These are phyloP conservation scores for Pseudopyricularia javanii DNA, from an alignment of 2,329 filamentous ascomycete species.

Conservation along the genomic window DNA sequence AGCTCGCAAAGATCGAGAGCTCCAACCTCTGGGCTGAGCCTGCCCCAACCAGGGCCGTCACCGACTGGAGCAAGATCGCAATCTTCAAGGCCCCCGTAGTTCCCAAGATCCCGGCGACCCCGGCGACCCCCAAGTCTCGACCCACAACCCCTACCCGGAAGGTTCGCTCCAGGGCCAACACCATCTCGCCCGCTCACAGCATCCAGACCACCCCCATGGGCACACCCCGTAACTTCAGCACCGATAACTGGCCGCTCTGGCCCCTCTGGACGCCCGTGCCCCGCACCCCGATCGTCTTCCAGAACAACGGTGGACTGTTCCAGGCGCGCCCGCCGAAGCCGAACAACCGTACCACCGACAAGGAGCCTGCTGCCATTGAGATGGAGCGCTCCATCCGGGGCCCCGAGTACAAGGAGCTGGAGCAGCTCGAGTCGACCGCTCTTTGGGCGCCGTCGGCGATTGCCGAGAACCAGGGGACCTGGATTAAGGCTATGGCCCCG, in stretches of 20 bases:
- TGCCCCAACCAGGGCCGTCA: not conserved
- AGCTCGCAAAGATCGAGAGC: constrained; percentile 8
- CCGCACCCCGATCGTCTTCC: not conserved
- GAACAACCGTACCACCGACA: constrained; percentile 7
- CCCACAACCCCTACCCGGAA: not conserved
- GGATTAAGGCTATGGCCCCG: constrained; percentile 11
- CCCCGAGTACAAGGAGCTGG: constrained; percentile 12
- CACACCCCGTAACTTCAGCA: not conserved
- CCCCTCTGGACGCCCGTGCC: not conserved
- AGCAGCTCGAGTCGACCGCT: constrained; percentile 11
- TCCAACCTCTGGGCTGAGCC: constrained; percentile 6
- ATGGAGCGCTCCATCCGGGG: constrained; percentile 15
- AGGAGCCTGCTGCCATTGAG: constrained; percentile 14
- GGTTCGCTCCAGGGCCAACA: not conserved
- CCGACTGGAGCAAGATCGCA: not conserved
- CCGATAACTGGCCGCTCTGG: not conserved
- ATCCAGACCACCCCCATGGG: not conserved
- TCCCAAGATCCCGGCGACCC: not conserved
- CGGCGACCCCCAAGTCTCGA: not conserved
- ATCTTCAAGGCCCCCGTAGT: not conserved
- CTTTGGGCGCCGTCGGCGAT: constrained; percentile 11
- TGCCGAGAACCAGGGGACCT: constrained; percentile 7
- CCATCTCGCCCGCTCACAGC: not conserved
- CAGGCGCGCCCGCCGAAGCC: not conserved
- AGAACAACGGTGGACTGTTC: constrained; percentile 1